These are phyloP conservation scores for Quercus engelmannii DNA, from an alignment of 306 rosid species.

Conservation along the genomic window DNA sequence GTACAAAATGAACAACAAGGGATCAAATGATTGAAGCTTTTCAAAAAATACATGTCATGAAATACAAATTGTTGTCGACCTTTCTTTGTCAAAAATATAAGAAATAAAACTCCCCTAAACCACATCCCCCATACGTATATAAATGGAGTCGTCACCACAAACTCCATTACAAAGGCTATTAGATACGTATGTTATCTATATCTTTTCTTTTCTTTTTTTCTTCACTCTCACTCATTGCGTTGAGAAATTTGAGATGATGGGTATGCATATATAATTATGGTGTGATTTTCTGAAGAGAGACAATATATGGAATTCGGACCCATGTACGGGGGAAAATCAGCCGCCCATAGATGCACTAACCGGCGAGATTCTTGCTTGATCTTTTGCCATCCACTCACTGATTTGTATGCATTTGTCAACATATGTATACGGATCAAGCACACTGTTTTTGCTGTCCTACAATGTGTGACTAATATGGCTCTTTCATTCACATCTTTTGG, in stretches of 20 bases:
- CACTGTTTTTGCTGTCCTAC: no score
- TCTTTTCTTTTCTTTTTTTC: neutral
- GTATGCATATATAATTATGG: neutral
- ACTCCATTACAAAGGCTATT: no score
- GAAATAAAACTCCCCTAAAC: neutral
- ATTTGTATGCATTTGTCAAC: no score
- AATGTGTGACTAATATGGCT: no score
- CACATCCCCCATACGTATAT: neutral
- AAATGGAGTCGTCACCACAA: no score
- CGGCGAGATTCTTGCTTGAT: slow-evolving; percentile 7
- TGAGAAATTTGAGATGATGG: no score
- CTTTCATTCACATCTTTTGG: no score
- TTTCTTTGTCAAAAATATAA: neutral
- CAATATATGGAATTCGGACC: neutral
- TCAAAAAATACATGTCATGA: neutral
- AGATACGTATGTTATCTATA: neutral
- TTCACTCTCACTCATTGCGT: neutral
- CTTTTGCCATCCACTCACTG: neutral
- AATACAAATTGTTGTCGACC: neutral
- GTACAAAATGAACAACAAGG: neutral
- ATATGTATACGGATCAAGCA: no score
- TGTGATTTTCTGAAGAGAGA: neutral
- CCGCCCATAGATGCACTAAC: slow-evolving; percentile 10
- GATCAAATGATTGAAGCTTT: neutral
- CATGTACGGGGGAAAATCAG: slow-evolving; percentile 9